These are phyloP conservation scores for Termitomyces sp. DNA, from an alignment of 768 basidiomycete genomes.

Conservation along the genomic window DNA sequence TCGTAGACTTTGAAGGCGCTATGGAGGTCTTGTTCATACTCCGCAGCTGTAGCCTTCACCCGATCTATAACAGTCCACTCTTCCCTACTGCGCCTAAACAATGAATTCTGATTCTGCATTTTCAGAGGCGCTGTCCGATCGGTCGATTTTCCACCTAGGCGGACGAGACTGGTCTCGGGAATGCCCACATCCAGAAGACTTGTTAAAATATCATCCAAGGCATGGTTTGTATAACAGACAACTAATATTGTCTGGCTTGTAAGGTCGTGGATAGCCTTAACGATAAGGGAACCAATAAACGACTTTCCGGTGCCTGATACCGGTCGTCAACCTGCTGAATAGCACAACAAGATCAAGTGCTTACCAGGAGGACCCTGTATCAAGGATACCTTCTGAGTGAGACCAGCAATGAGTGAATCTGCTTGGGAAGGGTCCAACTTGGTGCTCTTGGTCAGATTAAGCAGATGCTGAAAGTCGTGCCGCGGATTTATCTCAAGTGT, in stretches of 20 bases:
- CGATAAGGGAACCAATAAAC: neutral
- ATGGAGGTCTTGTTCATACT: neutral
- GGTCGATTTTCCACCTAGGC: neutral
- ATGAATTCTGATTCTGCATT: neutral
- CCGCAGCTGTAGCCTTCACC: neutral
- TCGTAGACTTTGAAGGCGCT: neutral
- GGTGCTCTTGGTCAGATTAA: neutral
- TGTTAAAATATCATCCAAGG: neutral
- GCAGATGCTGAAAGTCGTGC: neutral
- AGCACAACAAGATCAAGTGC: neutral
- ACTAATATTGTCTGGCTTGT: neutral
- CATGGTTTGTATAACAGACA: neutral
- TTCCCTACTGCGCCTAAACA: neutral
- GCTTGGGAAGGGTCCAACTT: neutral
- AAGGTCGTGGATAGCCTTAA: neutral
- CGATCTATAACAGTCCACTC: neutral
- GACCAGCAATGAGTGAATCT: neutral
- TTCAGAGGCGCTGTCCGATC: neutral
- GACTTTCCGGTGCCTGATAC: neutral
- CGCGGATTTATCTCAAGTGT: neutral
- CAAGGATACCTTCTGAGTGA: neutral
- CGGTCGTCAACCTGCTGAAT: neutral
- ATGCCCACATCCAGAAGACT: neutral
- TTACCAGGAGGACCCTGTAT: constrained; percentile 1
- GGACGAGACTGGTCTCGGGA: neutral